Evolutionary conservation across 1,284 basidiomycete species (phyloP).

Genomic region (Porodaedalea pini): DNA sequence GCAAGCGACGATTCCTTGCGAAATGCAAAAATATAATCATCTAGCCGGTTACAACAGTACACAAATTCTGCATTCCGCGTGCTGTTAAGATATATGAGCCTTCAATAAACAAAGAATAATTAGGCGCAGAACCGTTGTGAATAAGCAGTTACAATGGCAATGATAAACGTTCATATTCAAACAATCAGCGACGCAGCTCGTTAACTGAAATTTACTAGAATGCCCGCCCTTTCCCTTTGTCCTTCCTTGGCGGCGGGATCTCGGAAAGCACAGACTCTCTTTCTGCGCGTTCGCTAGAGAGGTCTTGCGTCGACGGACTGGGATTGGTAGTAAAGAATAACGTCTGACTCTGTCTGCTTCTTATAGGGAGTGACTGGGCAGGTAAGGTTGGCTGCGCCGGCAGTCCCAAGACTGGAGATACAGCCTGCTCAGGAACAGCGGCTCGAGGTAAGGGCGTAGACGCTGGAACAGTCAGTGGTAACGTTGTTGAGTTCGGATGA

Average conservation of each 20-base stretch:
- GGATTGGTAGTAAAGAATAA: slow-evolving; percentile 6
- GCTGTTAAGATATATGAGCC: neutral
- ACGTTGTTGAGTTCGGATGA: neutral
- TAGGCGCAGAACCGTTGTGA: neutral
- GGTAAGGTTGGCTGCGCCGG: neutral
- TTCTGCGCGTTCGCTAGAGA: neutral
- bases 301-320: neutral
- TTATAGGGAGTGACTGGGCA: neutral
- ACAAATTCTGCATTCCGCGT: no score
- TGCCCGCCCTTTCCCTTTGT: slow-evolving; percentile 15
- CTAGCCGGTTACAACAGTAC: no score
- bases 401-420: no score
- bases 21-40: neutral
- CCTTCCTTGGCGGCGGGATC: slow-evolving; percentile 1
- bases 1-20: no score
- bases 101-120: neutral
- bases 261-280: neutral
- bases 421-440: neutral
- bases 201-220: neutral
- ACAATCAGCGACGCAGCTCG: no score
- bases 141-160: no score
- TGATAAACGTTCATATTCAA: no score
- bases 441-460: neutral
- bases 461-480: neutral
- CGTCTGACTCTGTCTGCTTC: slow-evolving; percentile 1